A percentile compares a stretch with the other conserved stretches of the same genome.
These are phyloP conservation scores for Neonectria coccinea DNA, from an alignment of 2,329 filamentous ascomycete species.

Conservation along the genomic window DNA sequence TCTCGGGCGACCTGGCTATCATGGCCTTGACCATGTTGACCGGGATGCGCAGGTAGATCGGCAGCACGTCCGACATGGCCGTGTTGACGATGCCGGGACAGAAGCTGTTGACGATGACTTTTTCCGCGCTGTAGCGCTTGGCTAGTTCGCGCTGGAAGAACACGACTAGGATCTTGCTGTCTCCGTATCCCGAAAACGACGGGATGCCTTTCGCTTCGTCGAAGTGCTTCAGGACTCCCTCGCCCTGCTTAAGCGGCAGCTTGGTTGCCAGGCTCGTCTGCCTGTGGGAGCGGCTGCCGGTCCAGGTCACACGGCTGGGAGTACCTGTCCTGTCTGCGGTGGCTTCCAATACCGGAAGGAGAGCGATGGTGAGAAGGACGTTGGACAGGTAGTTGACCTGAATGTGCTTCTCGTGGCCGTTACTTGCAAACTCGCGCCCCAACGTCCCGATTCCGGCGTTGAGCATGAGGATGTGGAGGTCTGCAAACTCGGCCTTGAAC, in stretches of 20 bases:
- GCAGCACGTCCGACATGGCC: conserved; percentile 25
- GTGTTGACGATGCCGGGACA: conserved; percentile 33
- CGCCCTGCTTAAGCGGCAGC: not conserved
- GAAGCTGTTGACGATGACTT: conserved; percentile 35
- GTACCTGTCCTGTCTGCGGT: conserved; percentile 19
- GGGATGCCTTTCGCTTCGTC: conserved; percentile 14
- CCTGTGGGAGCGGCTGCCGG: conserved; percentile 33
- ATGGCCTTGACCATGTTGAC: conserved; percentile 11
- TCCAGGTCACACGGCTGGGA: conserved; percentile 32
- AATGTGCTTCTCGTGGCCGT: conserved; percentile 41
- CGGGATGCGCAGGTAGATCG: conserved; percentile 27
- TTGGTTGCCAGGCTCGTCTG: conserved; percentile 17
- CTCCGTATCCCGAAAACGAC: conserved; percentile 14
- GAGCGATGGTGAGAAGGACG: conserved; percentile 36
- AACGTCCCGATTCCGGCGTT: conserved; percentile 36
- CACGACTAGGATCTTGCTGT: conserved; percentile 32
- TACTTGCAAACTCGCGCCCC: not conserved
- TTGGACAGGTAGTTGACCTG: conserved; percentile 48
- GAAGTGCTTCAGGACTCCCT: conserved; percentile 16
- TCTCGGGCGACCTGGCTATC: conserved; percentile 23
- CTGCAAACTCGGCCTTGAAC: not conserved
- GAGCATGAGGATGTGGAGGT: conserved; percentile 31
- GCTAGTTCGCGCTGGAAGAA: conserved; percentile 37
- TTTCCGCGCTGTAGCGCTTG: conserved; percentile 9
- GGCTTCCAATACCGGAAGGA: conserved; percentile 38